Percentiles rank a stretch among this genome's conserved stretches.
phyloP scores from a whole-genome alignment of 768 basidiomycete species.

The Lentinula sp. region DNA sequence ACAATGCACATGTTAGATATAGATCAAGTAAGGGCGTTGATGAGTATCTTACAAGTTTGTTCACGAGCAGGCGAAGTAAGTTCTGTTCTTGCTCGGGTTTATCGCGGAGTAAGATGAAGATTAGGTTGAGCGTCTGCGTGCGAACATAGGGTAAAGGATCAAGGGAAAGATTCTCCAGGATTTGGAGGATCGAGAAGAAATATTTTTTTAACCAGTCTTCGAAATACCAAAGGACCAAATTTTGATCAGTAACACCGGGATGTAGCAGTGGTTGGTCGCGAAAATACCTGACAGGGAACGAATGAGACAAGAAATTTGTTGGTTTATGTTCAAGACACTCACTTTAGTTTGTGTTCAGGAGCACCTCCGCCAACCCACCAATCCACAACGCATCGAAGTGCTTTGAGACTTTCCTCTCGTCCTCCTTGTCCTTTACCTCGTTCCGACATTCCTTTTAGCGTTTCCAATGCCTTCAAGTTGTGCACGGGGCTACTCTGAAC shows the following conservation, averaged over 20 bases:
- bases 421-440: slow-evolving; percentile 78
- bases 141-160: slow-evolving; percentile 88
- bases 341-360: slow-evolving; percentile 83
- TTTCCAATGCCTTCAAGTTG: slow-evolving; percentile 75
- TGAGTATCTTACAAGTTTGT: slow-evolving; percentile 70
- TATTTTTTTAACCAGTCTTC: slow-evolving; percentile 98
- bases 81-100: slow-evolving; percentile 99
- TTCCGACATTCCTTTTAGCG: slow-evolving; percentile 70
- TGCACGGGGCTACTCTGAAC: slow-evolving; percentile 87
- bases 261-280: slow-evolving; percentile 79
- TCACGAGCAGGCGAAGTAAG: slow-evolving; percentile 83
- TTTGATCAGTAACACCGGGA: slow-evolving; percentile 58
- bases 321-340: slow-evolving; percentile 17
- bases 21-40: not conserved
- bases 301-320: not conserved
- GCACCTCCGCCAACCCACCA: slow-evolving; percentile 98
- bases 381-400: slow-evolving; percentile 86
- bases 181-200: slow-evolving; percentile 87
- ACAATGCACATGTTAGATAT: not conserved
- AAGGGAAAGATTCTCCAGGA: slow-evolving; percentile 73
- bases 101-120: slow-evolving; percentile 74
- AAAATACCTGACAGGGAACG: slow-evolving; percentile 60
- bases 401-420: slow-evolving; percentile 89
- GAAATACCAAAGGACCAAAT: slow-evolving; percentile 82
- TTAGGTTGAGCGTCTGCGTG: slow-evolving; percentile 73